Base-by-base conservation (phyloP, 345 rosid species). In the Nephelium lappaceum region DNA sequence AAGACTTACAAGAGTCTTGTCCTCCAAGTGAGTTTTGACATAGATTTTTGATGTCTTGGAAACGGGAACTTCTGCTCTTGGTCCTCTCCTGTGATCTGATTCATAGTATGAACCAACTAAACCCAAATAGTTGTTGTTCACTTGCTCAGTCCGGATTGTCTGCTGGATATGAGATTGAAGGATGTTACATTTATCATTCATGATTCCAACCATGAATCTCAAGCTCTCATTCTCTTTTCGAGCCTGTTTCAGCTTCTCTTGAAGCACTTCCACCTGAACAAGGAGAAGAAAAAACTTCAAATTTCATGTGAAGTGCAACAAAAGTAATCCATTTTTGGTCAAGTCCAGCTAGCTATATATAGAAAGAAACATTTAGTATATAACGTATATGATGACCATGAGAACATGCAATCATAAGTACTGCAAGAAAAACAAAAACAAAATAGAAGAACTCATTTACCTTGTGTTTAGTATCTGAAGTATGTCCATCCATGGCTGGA, bases 221-320 rank as follows among this genome's bases (percentile, higher is more conserved):
- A 88, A 86, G 8, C 42, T 58, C 70, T 88, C 85, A 21, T 90
- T 90, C 82, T 85, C 86, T 63, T 80, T 88, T 60, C 68, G 79
- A 74, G 74, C 23, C 3, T 67, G 61, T 41, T 84, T 82, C 85
- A 90, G 42, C 70, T 88, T 83, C 3, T n/a, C 75, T 74, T 67
- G 74, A 1, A 82, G 82, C 3, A 25, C 19, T 62, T 80, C 83
- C 73, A 79, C 73, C 92, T 79, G 82, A 74, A 51, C 2, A 51
- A 55, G 11, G 19, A 6, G 18, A 14, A 53, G 21, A 15, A 53
- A 5, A 53, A 53, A 4, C 60, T 53, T 53, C 60, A 53, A 53
- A 51, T 51, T 51, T 51, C 51, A 45, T 2, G 51, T 45, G 51
- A 45, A 45, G 12, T 45, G 51, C 2, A 11, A 45, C 51, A 45